Evolutionary conservation across 768 basidiomycete species (phyloP).

Genomic region (Amanita molliuscula): DNA sequence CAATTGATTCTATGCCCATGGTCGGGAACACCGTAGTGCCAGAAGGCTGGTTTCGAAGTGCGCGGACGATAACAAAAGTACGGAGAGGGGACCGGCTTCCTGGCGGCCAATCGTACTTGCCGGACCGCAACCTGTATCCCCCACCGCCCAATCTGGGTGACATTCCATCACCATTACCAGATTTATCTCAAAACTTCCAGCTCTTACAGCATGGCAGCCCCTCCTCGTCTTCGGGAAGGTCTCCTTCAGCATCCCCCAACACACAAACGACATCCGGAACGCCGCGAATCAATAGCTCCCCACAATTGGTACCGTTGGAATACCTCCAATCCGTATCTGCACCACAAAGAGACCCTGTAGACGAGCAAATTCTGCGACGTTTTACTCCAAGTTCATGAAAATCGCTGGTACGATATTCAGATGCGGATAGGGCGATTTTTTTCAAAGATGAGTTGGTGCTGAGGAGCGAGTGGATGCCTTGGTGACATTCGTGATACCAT

Average conservation of each 20-base stretch:
- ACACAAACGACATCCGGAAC: conserved; percentile 20
- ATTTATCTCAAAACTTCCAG: conserved; percentile 14
- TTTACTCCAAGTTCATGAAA: conserved; percentile 25
- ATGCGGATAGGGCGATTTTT: background rate
- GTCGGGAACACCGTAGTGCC: conserved; percentile 60
- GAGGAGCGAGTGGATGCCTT: background rate
- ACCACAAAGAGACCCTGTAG: conserved; percentile 49
- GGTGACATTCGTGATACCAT: background rate
- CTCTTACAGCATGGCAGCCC: conserved; percentile 15
- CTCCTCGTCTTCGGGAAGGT: conserved; percentile 21
- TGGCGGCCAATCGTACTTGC: conserved; percentile 21
- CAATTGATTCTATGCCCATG: conserved; percentile 59
- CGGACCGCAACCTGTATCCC: conserved; percentile 17
- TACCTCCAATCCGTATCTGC: conserved; percentile 46
- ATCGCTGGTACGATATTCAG: background rate
- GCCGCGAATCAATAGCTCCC: background rate
- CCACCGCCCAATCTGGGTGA: conserved; percentile 15
- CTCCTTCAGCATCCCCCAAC: conserved; percentile 29
- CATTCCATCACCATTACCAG: conserved; percentile 14
- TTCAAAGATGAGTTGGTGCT: background rate
- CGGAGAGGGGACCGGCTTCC: conserved; percentile 37
- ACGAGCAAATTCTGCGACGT: conserved; percentile 53
- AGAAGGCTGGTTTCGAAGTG: conserved; percentile 71
- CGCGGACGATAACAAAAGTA: conserved; percentile 51
- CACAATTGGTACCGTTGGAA: conserved; percentile 50